Base-by-base conservation (phyloP, 192 early-diverging fungal species). In the Gaertneriomyces sp. region DNA sequence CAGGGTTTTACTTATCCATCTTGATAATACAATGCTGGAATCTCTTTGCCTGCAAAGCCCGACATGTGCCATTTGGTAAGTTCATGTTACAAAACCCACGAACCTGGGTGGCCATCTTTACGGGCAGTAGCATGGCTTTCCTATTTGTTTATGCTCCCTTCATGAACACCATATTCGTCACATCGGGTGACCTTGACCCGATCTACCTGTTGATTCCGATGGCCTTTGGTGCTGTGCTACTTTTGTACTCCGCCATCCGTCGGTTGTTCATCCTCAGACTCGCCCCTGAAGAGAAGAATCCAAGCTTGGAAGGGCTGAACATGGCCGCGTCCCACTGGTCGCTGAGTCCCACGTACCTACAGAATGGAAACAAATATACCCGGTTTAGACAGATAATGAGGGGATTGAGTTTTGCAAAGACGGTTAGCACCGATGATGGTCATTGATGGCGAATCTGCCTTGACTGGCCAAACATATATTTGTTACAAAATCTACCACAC, bases 1-100 rank as follows among this genome's bases (percentile, higher is more conserved):
- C 2, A 33, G 25, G 25, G 25, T 83, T 82, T 59, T 94, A 93
- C 71, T 75, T 91, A 8, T 79, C 80, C 33, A 79, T 98, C 42
- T 77, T 95, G 74, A 88, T 96, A 62, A 81, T 90, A 73, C 95
- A 98, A 71, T 82, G 94, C 41, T 96, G 90, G 82, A 98, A 95
- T 70, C 71, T 94, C 77, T 96, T 98, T 75, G 93, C 91, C 12
- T 92, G 90, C 78, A 98, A 95, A 81, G 86, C 88, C 46, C 72
- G 89, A 11, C 78, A 88, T 56, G 63, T 93, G 61, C 93, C 92
- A 16, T 87, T 94, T 68, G 90, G 91, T 7, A 76, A 62, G 60
- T 91, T 90, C 67, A 89, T 91, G 83, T 87, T 94, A 74, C 68
- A 86, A 58, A 74, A 74, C 54, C 42, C 54, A 39, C 64, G 70